A percentile compares a stretch with the other conserved stretches of the same genome.
phyloP scores from a whole-genome alignment of 1,284 basidiomycete species.

The Ceratobasidium sp. region DNA sequence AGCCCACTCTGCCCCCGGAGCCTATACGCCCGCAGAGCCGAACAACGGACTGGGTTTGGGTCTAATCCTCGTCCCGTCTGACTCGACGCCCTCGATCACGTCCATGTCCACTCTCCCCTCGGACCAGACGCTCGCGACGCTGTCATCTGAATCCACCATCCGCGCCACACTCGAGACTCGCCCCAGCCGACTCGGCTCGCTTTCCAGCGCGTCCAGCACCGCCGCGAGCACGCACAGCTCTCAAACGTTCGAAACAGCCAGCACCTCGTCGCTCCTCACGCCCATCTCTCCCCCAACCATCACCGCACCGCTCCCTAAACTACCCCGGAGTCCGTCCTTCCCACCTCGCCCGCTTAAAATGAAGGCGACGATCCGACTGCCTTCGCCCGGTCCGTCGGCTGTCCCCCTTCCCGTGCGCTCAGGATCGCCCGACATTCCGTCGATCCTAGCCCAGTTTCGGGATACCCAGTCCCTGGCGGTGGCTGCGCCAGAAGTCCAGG shows the following conservation, averaged over 20 bases:
- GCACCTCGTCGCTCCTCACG: conserved; percentile 30
- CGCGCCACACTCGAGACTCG: conserved; percentile 8
- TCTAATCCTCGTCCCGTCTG: conserved; percentile 12
- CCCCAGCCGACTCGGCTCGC: conserved; percentile 18
- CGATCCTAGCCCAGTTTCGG: conserved; percentile 22
- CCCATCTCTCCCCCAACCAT: conserved; percentile 22
- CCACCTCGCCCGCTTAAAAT: conserved; percentile 16
- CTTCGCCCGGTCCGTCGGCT: not conserved
- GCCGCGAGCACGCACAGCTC: conserved; percentile 7
- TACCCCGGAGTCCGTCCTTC: conserved; percentile 1
- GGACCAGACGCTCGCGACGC: not conserved
- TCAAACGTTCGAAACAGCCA: conserved; percentile 18
- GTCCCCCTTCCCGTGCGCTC: not conserved
- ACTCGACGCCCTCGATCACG: conserved; percentile 17
- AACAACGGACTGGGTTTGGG: conserved; percentile 16
- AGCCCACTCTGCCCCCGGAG: conserved; percentile 6
- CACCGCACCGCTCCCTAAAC: not conserved
- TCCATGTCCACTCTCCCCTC: conserved; percentile 29
- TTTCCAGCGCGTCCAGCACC: conserved; percentile 29
- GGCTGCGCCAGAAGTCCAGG: not conserved
- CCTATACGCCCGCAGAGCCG: conserved; percentile 7
- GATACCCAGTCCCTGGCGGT: not conserved
- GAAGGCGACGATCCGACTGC: not conserved
- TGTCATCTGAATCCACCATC: conserved; percentile 31
- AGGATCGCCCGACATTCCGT: conserved; percentile 21